Evolutionary conservation across 1,284 basidiomycete genomes (phyloP).

Genomic region (Rhizoctonia solani): DNA sequence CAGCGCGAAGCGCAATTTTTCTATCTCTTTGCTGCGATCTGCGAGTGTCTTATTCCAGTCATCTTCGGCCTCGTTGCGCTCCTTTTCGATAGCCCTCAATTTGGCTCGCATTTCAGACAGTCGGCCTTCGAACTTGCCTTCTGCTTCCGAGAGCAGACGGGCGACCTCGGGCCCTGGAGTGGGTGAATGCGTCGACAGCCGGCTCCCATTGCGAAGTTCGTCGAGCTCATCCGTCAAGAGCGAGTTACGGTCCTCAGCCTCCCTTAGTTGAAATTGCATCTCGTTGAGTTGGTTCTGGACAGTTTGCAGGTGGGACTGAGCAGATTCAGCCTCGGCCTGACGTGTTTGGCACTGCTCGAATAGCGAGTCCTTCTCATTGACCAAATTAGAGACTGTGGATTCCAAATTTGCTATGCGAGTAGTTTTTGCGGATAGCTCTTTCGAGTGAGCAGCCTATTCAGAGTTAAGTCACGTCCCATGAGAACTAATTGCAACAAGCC

Average conservation of each 20-base stretch:
- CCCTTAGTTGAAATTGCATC: constrained; percentile 81
- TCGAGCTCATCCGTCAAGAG: constrained; percentile 73
- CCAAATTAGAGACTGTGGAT: constrained; percentile 65
- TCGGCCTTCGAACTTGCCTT: constrained; percentile 75
- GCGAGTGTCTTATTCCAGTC: constrained; percentile 81
- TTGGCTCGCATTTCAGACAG: constrained; percentile 69
- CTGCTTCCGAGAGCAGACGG: constrained; percentile 73
- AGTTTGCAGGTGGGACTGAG: constrained; percentile 70
- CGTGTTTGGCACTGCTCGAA: constrained; percentile 85
- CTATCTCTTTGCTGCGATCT: constrained; percentile 76
- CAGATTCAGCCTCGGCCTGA: constrained; percentile 85
- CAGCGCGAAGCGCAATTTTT: constrained; percentile 65
- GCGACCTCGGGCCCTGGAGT: constrained; percentile 58
- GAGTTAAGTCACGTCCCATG: not conserved
- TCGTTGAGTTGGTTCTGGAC: constrained; percentile 79
- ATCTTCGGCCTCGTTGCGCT: constrained; percentile 77
- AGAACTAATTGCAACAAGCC: constrained; percentile 35
- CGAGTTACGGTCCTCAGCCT: constrained; percentile 69
- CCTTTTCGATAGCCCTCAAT: constrained; percentile 63
- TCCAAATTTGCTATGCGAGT: constrained; percentile 73
- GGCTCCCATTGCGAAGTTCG: constrained; percentile 47
- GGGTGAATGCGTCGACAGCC: constrained; percentile 37
- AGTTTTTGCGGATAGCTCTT: constrained; percentile 66
- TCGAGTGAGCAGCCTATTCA: constrained; percentile 64
- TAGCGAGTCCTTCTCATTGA: constrained; percentile 71